These are phyloP conservation scores for thale cress (Arabidopsis thaliana) DNA, from an alignment of 345 rosid genomes.

Conservation along the genomic window TAIR10.1 NC_003076.8:19095001-19095500, in stretches of 20 bases:
- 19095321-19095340: not conserved
- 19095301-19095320: not conserved
- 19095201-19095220: not conserved
- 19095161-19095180: slow-evolving; percentile 58
- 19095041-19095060: slow-evolving; percentile 97
- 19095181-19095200: not conserved
- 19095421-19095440: slow-evolving; percentile 98
- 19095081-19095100: slow-evolving; percentile 94
- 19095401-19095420: slow-evolving; percentile 99
- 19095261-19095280: not conserved
- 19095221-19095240: not conserved
- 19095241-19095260: slow-evolving; percentile 15
- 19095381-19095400: slow-evolving; percentile 90
- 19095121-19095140: slow-evolving; percentile 93
- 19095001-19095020: slow-evolving; percentile 88
- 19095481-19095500: slow-evolving; percentile 98
- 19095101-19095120: slow-evolving; percentile 97
- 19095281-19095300: slow-evolving; percentile 11
- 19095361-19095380: slow-evolving; percentile 85
- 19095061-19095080: slow-evolving; percentile 97
- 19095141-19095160: slow-evolving; percentile 97
- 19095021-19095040: slow-evolving; percentile 94
- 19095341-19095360: not conserved
- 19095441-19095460: slow-evolving; percentile 96
- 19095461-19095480: slow-evolving; percentile 97